These are phyloP conservation scores for Vachellia collinsii DNA, from an alignment of 306 rosid genomes.

Conservation along the genomic window DNA sequence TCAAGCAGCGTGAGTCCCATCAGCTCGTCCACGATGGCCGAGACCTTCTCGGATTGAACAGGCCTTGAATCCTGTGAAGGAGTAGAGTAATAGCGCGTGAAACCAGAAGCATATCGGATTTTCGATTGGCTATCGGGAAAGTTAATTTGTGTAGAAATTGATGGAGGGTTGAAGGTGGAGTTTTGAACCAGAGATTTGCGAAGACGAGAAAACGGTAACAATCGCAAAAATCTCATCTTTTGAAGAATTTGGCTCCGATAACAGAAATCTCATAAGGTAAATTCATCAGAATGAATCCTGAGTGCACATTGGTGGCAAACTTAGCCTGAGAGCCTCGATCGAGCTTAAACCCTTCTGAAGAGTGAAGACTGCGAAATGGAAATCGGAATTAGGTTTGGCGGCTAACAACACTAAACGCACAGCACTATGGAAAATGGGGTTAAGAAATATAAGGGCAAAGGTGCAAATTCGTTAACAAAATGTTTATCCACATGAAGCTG, in stretches of 20 bases:
- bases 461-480: too few relatives aligned
- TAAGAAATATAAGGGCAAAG: too few relatives aligned
- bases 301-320: not conserved
- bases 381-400: too few relatives aligned
- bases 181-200: conserved; percentile 46
- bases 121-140: conserved; percentile 11
- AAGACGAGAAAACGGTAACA: conserved; percentile 43
- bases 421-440: too few relatives aligned
- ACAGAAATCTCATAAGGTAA: not conserved
- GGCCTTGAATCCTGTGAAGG: conserved; percentile 50
- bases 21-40: conserved; percentile 73
- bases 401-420: too few relatives aligned
- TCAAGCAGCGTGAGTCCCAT: conserved; percentile 68
- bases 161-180: conserved; percentile 36
- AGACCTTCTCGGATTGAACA: conserved; percentile 46
- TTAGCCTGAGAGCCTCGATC: too few relatives aligned
- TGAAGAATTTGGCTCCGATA: not conserved
- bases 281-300: conserved; percentile 37
- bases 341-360: too few relatives aligned
- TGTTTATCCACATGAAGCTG: too few relatives aligned
- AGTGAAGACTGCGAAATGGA: too few relatives aligned
- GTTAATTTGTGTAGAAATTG: conserved; percentile 17
- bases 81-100: conserved; percentile 42
- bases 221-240: conserved; percentile 65
- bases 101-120: not conserved